Percentiles rank a stretch among this genome's conserved stretches.
Evolutionary conservation across 1,284 basidiomycete species (phyloP).

Genomic region (Microbotryomycetes sp.): DNA sequence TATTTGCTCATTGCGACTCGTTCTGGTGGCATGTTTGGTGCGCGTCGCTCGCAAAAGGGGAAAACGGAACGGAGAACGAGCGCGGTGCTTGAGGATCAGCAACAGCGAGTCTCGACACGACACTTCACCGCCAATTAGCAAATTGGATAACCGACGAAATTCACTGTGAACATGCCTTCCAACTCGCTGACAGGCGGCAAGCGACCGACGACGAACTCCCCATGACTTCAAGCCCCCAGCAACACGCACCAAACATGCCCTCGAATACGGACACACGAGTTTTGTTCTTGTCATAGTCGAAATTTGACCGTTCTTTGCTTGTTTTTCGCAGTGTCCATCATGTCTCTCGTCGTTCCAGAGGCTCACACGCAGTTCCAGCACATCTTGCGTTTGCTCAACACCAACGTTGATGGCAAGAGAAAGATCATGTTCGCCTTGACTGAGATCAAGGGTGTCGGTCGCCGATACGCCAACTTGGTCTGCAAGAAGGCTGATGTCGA

Average conservation of each 20-base stretch:
- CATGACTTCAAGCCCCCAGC: no score
- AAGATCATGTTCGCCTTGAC: constrained; percentile 97
- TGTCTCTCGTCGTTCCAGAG: constrained; percentile 89
- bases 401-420: constrained; percentile 98
- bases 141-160: no score
- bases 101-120: no score
- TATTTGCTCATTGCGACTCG: not conserved
- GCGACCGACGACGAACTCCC: no score
- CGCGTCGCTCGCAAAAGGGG: not conserved
- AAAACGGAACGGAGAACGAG: no score
- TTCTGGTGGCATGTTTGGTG: not conserved
- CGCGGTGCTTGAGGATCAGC: no score
- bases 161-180: no score
- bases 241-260: no score
- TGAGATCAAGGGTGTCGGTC: constrained; percentile 99
- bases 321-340: constrained; percentile 12
- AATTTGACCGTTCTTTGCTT: not conserved
- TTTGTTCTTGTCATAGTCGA: not conserved
- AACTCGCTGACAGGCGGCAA: no score
- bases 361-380: constrained; percentile 79
- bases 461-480: constrained; percentile 96
- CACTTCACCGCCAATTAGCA: no score
- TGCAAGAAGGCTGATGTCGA: constrained; percentile 99
- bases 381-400: constrained; percentile 98
- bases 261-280: not conserved